phyloP scores from a whole-genome alignment of 768 basidiomycete species.

The Royoungia palumana region DNA sequence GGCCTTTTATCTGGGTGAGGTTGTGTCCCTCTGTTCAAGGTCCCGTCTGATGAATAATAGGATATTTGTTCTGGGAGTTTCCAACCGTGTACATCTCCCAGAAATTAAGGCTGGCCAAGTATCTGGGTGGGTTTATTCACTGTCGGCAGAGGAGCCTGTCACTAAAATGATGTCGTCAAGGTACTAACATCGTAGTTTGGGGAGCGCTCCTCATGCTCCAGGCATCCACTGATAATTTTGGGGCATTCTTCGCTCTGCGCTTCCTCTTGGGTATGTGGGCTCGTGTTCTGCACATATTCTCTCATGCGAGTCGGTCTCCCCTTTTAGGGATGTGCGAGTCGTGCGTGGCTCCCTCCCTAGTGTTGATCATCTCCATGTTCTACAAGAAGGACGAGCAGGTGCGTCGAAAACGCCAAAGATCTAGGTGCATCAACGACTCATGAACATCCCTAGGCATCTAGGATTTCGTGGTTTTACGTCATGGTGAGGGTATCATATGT shows the following conservation, averaged over 20 bases:
- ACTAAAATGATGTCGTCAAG: slow-evolving; percentile 22
- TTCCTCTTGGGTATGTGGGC: slow-evolving; percentile 50
- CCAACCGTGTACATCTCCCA: slow-evolving; percentile 66
- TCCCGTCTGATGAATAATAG: slow-evolving; percentile 26
- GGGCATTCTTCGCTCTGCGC: slow-evolving; percentile 59
- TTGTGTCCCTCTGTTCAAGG: not conserved
- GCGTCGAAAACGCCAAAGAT: not conserved
- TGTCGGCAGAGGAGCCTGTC: not conserved
- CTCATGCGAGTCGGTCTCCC: not conserved
- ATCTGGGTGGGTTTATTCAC: slow-evolving; percentile 43
- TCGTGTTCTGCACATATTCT: too few relatives aligned
- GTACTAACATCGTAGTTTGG: slow-evolving; percentile 59
- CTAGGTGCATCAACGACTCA: slow-evolving; percentile 3
- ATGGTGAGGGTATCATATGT: slow-evolving; percentile 40
- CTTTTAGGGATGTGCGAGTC: slow-evolving; percentile 60
- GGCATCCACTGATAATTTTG: slow-evolving; percentile 52
- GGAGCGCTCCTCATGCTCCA: slow-evolving; percentile 59
- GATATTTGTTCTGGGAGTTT: slow-evolving; percentile 60
- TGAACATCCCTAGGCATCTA: slow-evolving; percentile 38
- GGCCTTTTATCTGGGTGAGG: slow-evolving; percentile 59
- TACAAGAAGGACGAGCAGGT: slow-evolving; percentile 68
- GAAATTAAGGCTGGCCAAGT: slow-evolving; percentile 57
- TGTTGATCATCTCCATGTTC: slow-evolving; percentile 63
- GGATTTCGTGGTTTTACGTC: slow-evolving; percentile 65
- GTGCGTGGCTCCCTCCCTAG: slow-evolving; percentile 60